These are phyloP conservation scores for Actinomortierella wolfii DNA, from an alignment of 371 early-diverging fungal genomes.

Conservation along the genomic window DNA sequence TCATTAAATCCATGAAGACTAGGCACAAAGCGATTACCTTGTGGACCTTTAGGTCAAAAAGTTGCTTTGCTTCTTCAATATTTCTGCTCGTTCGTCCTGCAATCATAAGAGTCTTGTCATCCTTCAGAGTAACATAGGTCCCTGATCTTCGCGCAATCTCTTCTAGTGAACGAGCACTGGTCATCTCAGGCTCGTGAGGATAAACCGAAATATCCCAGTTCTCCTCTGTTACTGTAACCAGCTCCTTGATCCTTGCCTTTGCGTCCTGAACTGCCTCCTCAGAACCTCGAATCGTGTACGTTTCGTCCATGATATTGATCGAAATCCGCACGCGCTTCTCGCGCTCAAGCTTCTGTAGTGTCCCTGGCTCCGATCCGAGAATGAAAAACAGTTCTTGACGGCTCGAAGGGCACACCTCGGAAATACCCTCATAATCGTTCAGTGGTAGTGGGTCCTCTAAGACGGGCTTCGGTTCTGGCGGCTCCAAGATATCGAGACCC, in stretches of 20 bases:
- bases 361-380: slow-evolving; percentile 26
- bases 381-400: slow-evolving; percentile 36
- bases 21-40: slow-evolving; percentile 3
- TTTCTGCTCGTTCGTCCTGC: slow-evolving; percentile 21
- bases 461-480: slow-evolving; percentile 7
- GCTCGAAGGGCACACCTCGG: slow-evolving; percentile 25
- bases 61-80: slow-evolving; percentile 39
- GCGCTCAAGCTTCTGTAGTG: slow-evolving; percentile 22
- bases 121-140: slow-evolving; percentile 28
- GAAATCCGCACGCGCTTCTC: slow-evolving; percentile 32
- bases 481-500: slow-evolving; percentile 23
- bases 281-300: slow-evolving; percentile 29
- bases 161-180: slow-evolving; percentile 17
- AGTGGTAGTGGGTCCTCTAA: slow-evolving; percentile 25
- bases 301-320: slow-evolving; percentile 39
- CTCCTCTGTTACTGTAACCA: slow-evolving; percentile 38
- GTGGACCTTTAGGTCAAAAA: slow-evolving; percentile 32
- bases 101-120: slow-evolving; percentile 15
- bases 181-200: slow-evolving; percentile 12
- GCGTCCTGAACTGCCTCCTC: slow-evolving; percentile 25
- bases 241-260: slow-evolving; percentile 23
- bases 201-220: slow-evolving; percentile 38
- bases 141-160: slow-evolving; percentile 38
- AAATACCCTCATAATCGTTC: slow-evolving; percentile 6
- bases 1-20: not conserved